Percentiles rank a stretch among this genome's conserved stretches.
These are phyloP conservation scores for Phialophora chinensis DNA, from an alignment of 2,329 filamentous ascomycete species.

Conservation along the genomic window DNA sequence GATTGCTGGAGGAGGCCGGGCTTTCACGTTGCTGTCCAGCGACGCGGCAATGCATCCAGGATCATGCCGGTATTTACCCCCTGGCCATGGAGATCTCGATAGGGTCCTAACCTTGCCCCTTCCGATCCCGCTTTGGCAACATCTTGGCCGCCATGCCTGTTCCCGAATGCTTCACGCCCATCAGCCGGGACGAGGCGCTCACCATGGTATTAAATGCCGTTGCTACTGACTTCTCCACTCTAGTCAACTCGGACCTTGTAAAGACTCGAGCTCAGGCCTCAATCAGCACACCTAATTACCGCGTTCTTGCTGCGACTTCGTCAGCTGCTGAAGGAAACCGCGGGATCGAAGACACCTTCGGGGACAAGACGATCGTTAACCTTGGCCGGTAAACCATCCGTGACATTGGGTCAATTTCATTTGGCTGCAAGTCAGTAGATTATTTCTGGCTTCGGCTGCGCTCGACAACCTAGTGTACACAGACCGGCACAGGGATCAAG, in stretches of 20 bases:
- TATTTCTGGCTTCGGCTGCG: neutral
- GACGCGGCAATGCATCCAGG: neutral
- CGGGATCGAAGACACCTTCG: neutral
- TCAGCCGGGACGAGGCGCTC: neutral
- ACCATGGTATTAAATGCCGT: neutral
- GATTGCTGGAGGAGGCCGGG: neutral
- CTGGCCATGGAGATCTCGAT: constrained; percentile 3
- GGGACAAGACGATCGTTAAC: neutral
- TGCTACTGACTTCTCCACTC: neutral
- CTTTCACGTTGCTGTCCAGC: neutral
- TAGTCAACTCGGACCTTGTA: neutral
- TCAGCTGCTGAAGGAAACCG: neutral
- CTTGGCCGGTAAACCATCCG: neutral
- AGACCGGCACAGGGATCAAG: constrained; percentile 10
- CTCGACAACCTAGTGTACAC: neutral
- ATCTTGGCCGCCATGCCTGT: neutral
- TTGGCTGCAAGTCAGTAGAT: neutral
- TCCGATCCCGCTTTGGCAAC: constrained; percentile 10
- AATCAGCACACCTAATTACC: neutral
- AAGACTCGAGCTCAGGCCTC: neutral
- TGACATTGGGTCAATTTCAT: neutral
- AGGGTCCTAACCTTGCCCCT: neutral
- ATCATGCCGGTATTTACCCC: neutral
- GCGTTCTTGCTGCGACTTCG: neutral
- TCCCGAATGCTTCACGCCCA: neutral